Evolutionary conservation across 2,329 filamentous ascomycete species (phyloP).

Genomic region (Paracoccidioides lutzii): DNA sequence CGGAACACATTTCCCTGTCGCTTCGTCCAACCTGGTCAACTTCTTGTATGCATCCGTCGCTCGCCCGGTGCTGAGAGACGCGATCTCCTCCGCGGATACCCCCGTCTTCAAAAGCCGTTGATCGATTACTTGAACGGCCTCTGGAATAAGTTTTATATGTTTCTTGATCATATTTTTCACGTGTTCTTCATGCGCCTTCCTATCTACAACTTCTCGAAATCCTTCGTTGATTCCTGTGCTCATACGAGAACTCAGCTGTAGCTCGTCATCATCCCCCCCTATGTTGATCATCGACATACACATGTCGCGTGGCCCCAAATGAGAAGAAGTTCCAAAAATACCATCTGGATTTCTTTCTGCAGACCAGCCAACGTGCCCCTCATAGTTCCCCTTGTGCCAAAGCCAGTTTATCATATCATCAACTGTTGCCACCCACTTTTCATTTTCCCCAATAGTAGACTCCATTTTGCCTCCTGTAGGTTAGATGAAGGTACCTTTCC

Average conservation of each 20-base stretch:
- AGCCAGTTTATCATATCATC: constrained; percentile 11
- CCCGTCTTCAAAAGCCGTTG: constrained; percentile 4
- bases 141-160: constrained; percentile 6
- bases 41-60: constrained; percentile 8
- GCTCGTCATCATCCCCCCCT: too few relatives aligned
- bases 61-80: constrained; percentile 2
- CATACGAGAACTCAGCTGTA: background rate
- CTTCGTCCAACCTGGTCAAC: constrained; percentile 4
- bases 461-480: background rate
- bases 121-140: constrained; percentile 8
- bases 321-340: background rate
- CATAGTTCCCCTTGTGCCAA: constrained; percentile 8
- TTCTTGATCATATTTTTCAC: constrained; percentile 7
- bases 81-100: constrained; percentile 6
- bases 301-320: background rate
- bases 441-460: background rate
- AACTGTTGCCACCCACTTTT: background rate
- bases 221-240: background rate
- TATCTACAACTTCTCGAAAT: background rate
- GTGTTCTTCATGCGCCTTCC: background rate
- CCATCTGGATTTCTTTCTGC: constrained; percentile 2
- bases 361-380: constrained; percentile 8
- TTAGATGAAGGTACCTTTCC: background rate
- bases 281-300: background rate
- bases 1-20: background rate